Percentiles rank a stretch among this genome's conserved stretches.
Conservation (phyloP, 495 filamentous ascomycete species). For the Neurospora terricola region DNA sequence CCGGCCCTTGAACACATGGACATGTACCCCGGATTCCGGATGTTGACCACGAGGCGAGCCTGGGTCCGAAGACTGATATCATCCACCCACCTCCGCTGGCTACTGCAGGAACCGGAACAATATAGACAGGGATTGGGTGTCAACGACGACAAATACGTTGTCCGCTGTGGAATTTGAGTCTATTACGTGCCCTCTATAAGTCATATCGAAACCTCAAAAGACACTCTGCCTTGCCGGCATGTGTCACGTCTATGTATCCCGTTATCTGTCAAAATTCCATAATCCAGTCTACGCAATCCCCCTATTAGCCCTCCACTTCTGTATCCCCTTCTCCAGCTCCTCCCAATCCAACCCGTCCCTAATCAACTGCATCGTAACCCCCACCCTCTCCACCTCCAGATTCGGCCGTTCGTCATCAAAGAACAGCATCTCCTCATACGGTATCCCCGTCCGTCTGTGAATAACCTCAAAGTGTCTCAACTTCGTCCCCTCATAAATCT, state of each 20-base stretch:
- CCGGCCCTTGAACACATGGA: neutral
- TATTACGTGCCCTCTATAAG: neutral
- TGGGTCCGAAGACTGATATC: neutral
- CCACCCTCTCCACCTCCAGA: constrained; percentile 71
- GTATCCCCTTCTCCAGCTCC: constrained; percentile 71
- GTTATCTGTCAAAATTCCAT: neutral
- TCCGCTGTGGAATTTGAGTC: neutral
- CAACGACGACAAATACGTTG: neutral
- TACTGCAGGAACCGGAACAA: neutral
- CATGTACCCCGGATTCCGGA: neutral
- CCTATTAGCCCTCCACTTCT: constrained; percentile 64
- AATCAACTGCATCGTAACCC: constrained; percentile 75
- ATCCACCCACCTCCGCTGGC: neutral
- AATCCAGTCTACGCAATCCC: constrained; percentile 21
- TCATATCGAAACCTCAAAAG: neutral
- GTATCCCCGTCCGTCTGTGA: constrained; percentile 52
- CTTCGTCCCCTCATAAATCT: constrained; percentile 88
- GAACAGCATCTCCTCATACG: constrained; percentile 83
- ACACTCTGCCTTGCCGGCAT: neutral
- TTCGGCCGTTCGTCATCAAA: constrained; percentile 93
- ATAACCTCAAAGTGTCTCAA: constrained; percentile 71
- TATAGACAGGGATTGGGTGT: neutral
- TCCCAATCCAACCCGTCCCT: constrained; percentile 65
- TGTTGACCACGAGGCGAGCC: neutral
- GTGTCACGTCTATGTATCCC: neutral